These are phyloP conservation scores for Psilocybe sp. DNA, from an alignment of 768 basidiomycete genomes.

Conservation along the genomic window DNA sequence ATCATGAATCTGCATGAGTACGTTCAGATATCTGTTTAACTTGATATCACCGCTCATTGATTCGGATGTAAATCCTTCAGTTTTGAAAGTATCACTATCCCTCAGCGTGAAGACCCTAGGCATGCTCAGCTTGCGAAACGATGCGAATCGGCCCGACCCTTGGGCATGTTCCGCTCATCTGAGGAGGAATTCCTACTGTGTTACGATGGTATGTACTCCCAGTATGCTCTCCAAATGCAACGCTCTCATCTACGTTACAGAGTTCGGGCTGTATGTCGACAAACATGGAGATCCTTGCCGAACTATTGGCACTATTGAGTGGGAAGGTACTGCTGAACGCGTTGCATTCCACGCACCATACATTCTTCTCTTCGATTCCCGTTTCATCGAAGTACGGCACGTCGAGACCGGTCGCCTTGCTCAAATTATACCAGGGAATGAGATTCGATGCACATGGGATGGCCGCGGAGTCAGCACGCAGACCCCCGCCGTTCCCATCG, in stretches of 20 bases:
- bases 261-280: constrained; percentile 91
- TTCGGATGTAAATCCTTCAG: constrained; percentile 30
- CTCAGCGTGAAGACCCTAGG: constrained; percentile 64
- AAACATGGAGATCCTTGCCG: constrained; percentile 88
- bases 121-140: constrained; percentile 72
- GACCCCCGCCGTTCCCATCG: constrained; percentile 44
- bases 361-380: constrained; percentile 81
- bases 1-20: constrained; percentile 96
- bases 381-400: constrained; percentile 90
- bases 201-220: constrained; percentile 67
- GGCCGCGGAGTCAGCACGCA: constrained; percentile 64
- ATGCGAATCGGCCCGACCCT: constrained; percentile 75
- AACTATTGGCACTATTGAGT: constrained; percentile 73
- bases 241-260: constrained; percentile 31
- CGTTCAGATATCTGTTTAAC: constrained; percentile 21
- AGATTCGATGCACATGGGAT: constrained; percentile 89
- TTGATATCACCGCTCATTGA: background rate
- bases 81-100: constrained; percentile 85
- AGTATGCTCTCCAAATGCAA: background rate
- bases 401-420: constrained; percentile 75
- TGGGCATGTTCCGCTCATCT: constrained; percentile 86
- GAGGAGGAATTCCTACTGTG: constrained; percentile 89
- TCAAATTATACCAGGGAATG: constrained; percentile 80
- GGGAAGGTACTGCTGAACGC: constrained; percentile 89
- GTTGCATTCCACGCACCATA: constrained; percentile 90